A percentile compares a stretch with the other conserved stretches of the same genome.
Evolutionary conservation across 2,329 filamentous ascomycete species (phyloP).

Genomic region (Raffaelea albimanens): DNA sequence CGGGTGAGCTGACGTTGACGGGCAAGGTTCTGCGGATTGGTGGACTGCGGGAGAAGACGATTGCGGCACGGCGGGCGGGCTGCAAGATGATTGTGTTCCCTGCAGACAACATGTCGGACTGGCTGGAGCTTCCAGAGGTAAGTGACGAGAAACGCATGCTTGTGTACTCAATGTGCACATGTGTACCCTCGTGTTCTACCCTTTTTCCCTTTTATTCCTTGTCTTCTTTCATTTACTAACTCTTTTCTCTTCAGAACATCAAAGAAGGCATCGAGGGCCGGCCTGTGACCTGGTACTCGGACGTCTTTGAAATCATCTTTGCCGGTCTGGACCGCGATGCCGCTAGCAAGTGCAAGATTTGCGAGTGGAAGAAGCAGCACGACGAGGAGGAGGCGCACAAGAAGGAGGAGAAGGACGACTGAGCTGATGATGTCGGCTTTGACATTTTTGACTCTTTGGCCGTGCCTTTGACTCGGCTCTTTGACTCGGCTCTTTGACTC

Average conservation of each 20-base stretch:
- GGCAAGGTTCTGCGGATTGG: conserved; percentile 95
- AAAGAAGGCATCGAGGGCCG: conserved; percentile 91
- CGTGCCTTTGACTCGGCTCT: not conserved
- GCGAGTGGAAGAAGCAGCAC: conserved; percentile 41
- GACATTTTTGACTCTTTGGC: not conserved
- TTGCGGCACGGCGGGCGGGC: conserved; percentile 84
- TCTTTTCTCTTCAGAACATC: conserved; percentile 64
- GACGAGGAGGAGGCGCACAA: conserved; percentile 38
- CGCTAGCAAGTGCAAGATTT: conserved; percentile 65
- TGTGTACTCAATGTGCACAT: no score
- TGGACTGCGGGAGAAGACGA: conserved; percentile 91
- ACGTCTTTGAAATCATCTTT: conserved; percentile 90
- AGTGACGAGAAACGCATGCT: no score
- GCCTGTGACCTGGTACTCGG: conserved; percentile 85
- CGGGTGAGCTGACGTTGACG: conserved; percentile 90
- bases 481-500: no score
- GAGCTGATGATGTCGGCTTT: not conserved
- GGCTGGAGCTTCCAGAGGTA: conserved; percentile 94
- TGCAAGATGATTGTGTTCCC: conserved; percentile 94
- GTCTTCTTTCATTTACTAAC: conserved; percentile 25
- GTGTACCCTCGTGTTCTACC: not conserved
- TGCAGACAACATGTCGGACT: conserved; percentile 90
- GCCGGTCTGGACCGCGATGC: conserved; percentile 63
- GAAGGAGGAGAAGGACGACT: conserved; percentile 38
- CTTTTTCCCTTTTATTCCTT: not conserved